A percentile compares a stretch with the other conserved stretches of the same genome.
Evolutionary conservation across 179 eudicot species (phyloP).

Genomic region (Heliamphora pulchella): DNA sequence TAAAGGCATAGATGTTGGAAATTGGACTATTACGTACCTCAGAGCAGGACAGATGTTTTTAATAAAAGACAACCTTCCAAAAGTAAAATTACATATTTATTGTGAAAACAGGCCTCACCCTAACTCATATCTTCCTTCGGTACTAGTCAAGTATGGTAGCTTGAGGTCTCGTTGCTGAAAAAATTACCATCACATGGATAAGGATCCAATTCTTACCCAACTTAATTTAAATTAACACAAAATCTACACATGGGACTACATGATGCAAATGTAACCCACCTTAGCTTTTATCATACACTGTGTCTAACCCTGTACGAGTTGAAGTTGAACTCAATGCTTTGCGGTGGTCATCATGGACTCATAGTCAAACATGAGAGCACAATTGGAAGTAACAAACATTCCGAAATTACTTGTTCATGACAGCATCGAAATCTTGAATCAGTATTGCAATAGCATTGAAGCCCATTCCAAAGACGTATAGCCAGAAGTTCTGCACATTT

Average conservation of each 20-base stretch:
- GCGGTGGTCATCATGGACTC: not conserved
- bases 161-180: no score
- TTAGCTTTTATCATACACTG: not conserved
- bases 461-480: constrained; percentile 93
- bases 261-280: constrained; percentile 6
- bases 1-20: not conserved
- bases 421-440: constrained; percentile 90
- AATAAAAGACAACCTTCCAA: not conserved
- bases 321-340: not conserved
- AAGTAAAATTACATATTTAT: not conserved
- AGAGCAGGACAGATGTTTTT: not conserved
- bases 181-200: not conserved
- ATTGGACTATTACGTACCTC: not conserved
- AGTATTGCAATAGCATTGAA: constrained; percentile 89
- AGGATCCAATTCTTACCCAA: not conserved
- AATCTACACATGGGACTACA: not conserved
- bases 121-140: no score
- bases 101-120: not conserved
- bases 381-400: not conserved
- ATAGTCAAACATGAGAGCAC: not conserved
- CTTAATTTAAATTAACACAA: not conserved
- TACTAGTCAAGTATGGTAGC: no score
- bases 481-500: constrained; percentile 98
- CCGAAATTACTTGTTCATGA: constrained; percentile 62
- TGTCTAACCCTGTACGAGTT: not conserved